Evolutionary conservation across 257 asterid genomes (phyloP).

Genomic region (Solanum pennellii): DNA sequence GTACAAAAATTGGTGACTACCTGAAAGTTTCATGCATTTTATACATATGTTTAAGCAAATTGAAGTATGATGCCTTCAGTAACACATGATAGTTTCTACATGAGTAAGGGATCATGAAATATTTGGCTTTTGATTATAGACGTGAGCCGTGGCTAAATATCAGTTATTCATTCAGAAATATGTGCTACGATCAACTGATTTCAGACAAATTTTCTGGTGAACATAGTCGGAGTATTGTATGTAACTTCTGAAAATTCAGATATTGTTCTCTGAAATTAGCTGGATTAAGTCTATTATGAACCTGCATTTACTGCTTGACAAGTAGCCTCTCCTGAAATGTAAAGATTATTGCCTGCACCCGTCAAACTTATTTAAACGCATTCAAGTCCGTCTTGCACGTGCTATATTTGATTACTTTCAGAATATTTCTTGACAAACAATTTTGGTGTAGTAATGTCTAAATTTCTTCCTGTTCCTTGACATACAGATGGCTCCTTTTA

Average conservation of each 20-base stretch:
- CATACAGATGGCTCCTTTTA: constrained; percentile 45
- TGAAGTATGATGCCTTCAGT: not conserved
- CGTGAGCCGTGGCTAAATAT: not conserved
- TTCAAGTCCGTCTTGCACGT: not conserved
- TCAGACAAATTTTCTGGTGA: not conserved
- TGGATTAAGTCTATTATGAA: not conserved
- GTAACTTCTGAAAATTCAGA: not conserved
- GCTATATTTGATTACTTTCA: not conserved
- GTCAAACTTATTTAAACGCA: not conserved
- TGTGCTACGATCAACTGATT: not conserved
- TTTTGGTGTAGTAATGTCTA: not conserved
- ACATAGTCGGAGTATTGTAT: not conserved
- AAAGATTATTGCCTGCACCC: not conserved
- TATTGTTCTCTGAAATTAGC: not conserved
- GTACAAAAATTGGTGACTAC: not conserved
- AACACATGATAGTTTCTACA: not conserved
- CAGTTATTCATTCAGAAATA: not conserved
- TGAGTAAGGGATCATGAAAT: not conserved
- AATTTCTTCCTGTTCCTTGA: not conserved
- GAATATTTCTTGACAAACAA: not conserved
- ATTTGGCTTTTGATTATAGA: not conserved
- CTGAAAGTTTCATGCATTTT: not conserved
- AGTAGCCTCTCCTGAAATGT: not conserved
- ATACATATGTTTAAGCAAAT: not conserved
- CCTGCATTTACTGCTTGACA: not conserved